Conservation (phyloP, 2,329 filamentous ascomycete genomes). For the Fusarium xyrophilum region DNA sequence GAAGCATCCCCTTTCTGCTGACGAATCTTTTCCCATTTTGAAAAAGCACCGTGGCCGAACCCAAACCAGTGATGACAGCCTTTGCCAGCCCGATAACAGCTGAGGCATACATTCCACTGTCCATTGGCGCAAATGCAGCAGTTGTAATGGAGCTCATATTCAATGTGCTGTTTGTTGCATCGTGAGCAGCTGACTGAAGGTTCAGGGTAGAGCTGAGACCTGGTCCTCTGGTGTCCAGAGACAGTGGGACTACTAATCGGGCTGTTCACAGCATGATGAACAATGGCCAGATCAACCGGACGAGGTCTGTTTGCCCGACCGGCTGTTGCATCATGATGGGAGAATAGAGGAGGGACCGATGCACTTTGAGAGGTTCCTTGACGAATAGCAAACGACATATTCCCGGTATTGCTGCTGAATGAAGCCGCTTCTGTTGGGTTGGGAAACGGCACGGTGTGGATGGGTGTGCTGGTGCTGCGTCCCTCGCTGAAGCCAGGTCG, state of each 20-base stretch:
- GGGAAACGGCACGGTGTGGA: constrained; percentile 40
- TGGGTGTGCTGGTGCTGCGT: constrained; percentile 51
- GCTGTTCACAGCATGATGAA: constrained; percentile 44
- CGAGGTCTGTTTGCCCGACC: constrained; percentile 41
- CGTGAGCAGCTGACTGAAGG: constrained; percentile 76
- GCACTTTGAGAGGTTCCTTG: constrained; percentile 36
- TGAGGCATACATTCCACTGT: constrained; percentile 78
- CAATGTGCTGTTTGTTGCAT: constrained; percentile 75
- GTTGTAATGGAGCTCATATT: constrained; percentile 86
- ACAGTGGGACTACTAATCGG: constrained; percentile 45
- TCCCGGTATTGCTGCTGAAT: constrained; percentile 21
- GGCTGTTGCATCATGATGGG: constrained; percentile 33
- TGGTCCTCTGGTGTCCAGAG: constrained; percentile 49
- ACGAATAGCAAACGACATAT: constrained; percentile 50
- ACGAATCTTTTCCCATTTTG: constrained; percentile 66
- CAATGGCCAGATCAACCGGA: constrained; percentile 52
- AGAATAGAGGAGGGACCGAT: constrained; percentile 9
- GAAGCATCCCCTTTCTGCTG: constrained; percentile 47
- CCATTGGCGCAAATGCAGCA: constrained; percentile 75
- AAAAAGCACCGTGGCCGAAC: constrained; percentile 76
- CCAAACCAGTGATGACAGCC: constrained; percentile 90
- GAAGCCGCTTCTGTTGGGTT: constrained; percentile 35
- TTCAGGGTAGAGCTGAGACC: constrained; percentile 66
- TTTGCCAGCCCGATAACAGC: constrained; percentile 77
- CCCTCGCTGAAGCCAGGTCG: constrained; percentile 53